Percentiles rank a stretch among this genome's conserved stretches.
Evolutionary conservation across 1,284 basidiomycete genomes (phyloP).

Genomic region (Moesziomyces parantarcticus): DNA sequence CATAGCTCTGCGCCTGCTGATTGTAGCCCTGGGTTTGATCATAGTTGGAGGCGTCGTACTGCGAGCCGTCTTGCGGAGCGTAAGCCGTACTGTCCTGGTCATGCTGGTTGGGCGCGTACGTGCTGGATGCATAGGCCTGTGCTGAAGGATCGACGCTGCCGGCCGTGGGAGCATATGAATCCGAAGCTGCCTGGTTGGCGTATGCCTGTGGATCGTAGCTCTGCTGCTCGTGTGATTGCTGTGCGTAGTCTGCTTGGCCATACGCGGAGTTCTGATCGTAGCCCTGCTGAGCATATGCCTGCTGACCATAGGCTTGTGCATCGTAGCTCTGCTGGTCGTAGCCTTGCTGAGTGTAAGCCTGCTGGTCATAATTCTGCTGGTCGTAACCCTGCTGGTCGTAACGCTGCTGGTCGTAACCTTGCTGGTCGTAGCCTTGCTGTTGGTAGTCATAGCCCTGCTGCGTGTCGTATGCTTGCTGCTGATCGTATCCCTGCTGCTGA

Average conservation of each 20-base stretch:
- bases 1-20: background rate
- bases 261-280: no score
- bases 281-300: background rate
- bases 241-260: background rate
- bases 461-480: slow-evolving; percentile 7
- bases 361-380: slow-evolving; percentile 12
- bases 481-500: background rate
- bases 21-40: slow-evolving; percentile 11
- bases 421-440: slow-evolving; percentile 22
- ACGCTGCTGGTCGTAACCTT: slow-evolving; percentile 18
- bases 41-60: slow-evolving; percentile 8
- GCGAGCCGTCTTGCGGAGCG: background rate
- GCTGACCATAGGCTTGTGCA: slow-evolving; percentile 17
- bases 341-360: slow-evolving; percentile 3
- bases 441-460: slow-evolving; percentile 16
- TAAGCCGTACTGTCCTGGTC: slow-evolving; percentile 15
- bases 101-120: slow-evolving; percentile 12
- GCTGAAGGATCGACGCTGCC: background rate
- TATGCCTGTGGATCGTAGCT: slow-evolving; percentile 4
- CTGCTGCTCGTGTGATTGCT: slow-evolving; percentile 7
- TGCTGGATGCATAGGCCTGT: slow-evolving; percentile 20
- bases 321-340: slow-evolving; percentile 16
- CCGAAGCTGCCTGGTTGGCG: slow-evolving; percentile 8
- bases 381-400: slow-evolving; percentile 7
- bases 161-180: slow-evolving; percentile 23